These are phyloP conservation scores for Fusarium sp. DNA, from an alignment of 2,329 filamentous ascomycete genomes.

Conservation along the genomic window DNA sequence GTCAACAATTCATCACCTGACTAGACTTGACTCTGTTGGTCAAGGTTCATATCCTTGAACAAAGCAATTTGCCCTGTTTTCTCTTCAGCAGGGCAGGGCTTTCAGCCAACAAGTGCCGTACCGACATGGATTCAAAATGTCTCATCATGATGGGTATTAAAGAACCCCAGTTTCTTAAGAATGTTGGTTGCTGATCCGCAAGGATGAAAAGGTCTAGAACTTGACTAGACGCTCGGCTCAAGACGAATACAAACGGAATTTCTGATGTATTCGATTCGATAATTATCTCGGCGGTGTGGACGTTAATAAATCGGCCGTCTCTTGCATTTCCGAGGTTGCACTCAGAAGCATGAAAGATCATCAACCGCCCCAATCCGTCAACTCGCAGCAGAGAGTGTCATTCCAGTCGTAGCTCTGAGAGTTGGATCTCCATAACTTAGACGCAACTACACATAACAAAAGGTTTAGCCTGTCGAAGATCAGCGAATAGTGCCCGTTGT, in stretches of 20 bases:
- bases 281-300: conserved; percentile 10
- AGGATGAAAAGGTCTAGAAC: conserved; percentile 25
- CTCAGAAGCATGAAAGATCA: neutral
- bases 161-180: conserved; percentile 27
- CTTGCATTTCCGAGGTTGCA: conserved; percentile 16
- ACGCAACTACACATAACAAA: neutral
- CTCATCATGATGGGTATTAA: conserved; percentile 7
- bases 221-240: conserved; percentile 2
- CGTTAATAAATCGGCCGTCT: conserved; percentile 4
- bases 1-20: conserved; percentile 41
- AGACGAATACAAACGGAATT: neutral
- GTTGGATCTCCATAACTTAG: neutral
- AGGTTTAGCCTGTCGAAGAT: conserved; percentile 7
- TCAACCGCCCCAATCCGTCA: conserved; percentile 11
- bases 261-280: neutral
- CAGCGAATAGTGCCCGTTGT: conserved; percentile 12
- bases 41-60: neutral
- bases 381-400: neutral
- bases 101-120: conserved; percentile 27
- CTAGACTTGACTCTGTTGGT: conserved; percentile 34
- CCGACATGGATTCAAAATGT: conserved; percentile 16
- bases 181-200: conserved; percentile 12
- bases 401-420: neutral
- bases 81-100: neutral
- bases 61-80: neutral